phyloP scores from a whole-genome alignment of 768 basidiomycete genomes.

The Coprinopsis marcescibilis region DNA sequence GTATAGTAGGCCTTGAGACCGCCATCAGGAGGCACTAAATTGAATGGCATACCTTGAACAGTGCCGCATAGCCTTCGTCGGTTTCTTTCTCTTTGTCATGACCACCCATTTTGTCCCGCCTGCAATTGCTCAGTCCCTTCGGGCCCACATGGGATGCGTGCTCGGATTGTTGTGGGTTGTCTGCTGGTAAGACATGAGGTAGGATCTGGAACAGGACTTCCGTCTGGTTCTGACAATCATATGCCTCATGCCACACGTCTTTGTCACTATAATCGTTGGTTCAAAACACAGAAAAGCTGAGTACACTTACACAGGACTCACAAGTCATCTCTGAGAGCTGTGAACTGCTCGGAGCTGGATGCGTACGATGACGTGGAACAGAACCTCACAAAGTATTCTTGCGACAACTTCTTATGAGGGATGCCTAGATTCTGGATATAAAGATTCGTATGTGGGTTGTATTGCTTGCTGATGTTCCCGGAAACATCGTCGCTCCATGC shows the following conservation, averaged over 20 bases:
- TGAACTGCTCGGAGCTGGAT: conserved; percentile 29
- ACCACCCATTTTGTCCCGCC: conserved; percentile 34
- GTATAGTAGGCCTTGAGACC: not conserved
- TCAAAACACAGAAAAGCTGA: not conserved
- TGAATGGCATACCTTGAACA: conserved; percentile 22
- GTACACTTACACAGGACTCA: conserved; percentile 7
- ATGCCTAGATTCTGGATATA: conserved; percentile 32
- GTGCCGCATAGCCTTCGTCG: conserved; percentile 26
- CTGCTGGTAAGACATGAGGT: conserved; percentile 24
- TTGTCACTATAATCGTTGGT: conserved; percentile 14
- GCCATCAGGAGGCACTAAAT: too few relatives aligned
- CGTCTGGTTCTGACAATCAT: conserved; percentile 19
- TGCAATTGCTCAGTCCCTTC: conserved; percentile 34
- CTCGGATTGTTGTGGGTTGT: conserved; percentile 38
- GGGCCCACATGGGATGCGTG: conserved; percentile 33
- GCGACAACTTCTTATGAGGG: conserved; percentile 27
- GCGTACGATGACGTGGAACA: conserved; percentile 34
- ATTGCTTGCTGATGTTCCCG: conserved; percentile 37
- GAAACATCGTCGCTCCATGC: conserved; percentile 36
- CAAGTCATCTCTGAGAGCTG: conserved; percentile 26
- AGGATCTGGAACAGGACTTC: conserved; percentile 22
- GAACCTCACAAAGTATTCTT: conserved; percentile 34
- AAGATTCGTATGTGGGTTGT: conserved; percentile 39
- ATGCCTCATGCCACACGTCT: conserved; percentile 24
- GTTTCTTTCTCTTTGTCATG: conserved; percentile 25